Evolutionary conservation across 768 basidiomycete species (phyloP), one percentile per base, ranked within the genome.

Genomic region (Hypholoma sublateritium): DNA sequence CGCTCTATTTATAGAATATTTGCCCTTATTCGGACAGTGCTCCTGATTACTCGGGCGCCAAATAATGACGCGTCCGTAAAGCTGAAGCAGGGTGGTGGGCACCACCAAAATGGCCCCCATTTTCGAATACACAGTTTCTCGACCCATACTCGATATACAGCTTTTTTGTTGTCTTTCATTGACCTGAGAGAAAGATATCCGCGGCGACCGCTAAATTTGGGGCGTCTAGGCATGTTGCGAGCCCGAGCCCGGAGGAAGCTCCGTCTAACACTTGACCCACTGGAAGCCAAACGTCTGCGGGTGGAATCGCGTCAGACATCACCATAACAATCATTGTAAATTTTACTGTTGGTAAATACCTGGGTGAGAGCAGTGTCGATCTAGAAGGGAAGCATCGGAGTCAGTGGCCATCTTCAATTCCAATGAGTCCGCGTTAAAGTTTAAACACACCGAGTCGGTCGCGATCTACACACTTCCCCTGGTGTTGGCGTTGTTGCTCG

Each of bases 391-490:
- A 32, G 28, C 28, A 32, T 9, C 9, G 28, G 28, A 32, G 28
- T 32, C 28, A 32, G 28, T n/a, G n/a, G n/a, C n/a, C n/a, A n/a
- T n/a, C n/a, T n/a, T n/a, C n/a, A n/a, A n/a, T n/a, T n/a, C n/a
- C n/a, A n/a, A n/a, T n/a, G n/a, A n/a, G n/a, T n/a, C n/a, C n/a
- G n/a, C n/a, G n/a, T n/a, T n/a, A n/a, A n/a, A n/a, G n/a, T n/a
- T n/a, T n/a, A 14, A 55, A 53, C 64, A 22, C 14, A 67, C 63
- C 19, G 66, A 66, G 48, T 67, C 66, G 24, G 62, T 66, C 16
- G 65, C 62, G 53, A 65, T 64, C 50, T 65, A 67, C 0, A 65
- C 66, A 45, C 60, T 63, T 12, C 65, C 63, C 34, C 60, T 64
- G 17, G 60, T 59, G 53, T 67, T 66, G 34, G 61, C 41, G 22